These are phyloP conservation scores for Pleurotus giganteus DNA, from an alignment of 768 basidiomycete species.

Conservation along the genomic window DNA sequence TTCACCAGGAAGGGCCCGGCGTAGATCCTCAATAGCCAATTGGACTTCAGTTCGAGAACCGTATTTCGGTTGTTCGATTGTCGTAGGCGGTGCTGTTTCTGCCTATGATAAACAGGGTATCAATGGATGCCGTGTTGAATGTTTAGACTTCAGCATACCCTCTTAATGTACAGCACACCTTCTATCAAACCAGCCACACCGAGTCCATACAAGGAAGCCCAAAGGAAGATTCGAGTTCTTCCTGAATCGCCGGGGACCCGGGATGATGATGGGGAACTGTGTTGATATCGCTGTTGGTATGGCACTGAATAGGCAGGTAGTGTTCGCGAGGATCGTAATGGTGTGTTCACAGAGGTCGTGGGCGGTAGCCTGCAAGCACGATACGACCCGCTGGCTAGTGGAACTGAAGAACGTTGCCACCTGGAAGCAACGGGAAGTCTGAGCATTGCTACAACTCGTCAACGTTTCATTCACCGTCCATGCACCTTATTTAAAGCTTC, in stretches of 20 bases:
- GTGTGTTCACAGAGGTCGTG: too few relatives aligned
- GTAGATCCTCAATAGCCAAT: conserved; percentile 51
- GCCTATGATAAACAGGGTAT: neutral
- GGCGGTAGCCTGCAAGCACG: too few relatives aligned
- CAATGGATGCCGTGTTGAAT: neutral
- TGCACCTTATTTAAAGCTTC: neutral
- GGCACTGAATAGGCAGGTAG: neutral
- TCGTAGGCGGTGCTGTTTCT: neutral
- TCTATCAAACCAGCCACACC: neutral
- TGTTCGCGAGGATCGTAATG: too few relatives aligned
- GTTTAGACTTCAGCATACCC: neutral
- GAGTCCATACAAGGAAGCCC: neutral
- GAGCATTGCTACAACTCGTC: too few relatives aligned
- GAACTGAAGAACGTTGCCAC: neutral
- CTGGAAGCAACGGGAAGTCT: neutral
- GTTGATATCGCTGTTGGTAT: neutral
- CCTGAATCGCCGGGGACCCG: neutral
- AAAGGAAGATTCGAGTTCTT: neutral
- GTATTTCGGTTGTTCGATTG: conserved; percentile 27
- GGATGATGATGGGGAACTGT: neutral
- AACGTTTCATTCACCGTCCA: too few relatives aligned
- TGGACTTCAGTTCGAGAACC: conserved; percentile 53
- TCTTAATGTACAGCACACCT: neutral
- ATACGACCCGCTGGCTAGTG: too few relatives aligned
- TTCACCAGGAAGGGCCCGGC: conserved; percentile 31